These are phyloP conservation scores for Sporothrix sp. DNA, from an alignment of 2,329 filamentous ascomycete genomes.

Conservation along the genomic window DNA sequence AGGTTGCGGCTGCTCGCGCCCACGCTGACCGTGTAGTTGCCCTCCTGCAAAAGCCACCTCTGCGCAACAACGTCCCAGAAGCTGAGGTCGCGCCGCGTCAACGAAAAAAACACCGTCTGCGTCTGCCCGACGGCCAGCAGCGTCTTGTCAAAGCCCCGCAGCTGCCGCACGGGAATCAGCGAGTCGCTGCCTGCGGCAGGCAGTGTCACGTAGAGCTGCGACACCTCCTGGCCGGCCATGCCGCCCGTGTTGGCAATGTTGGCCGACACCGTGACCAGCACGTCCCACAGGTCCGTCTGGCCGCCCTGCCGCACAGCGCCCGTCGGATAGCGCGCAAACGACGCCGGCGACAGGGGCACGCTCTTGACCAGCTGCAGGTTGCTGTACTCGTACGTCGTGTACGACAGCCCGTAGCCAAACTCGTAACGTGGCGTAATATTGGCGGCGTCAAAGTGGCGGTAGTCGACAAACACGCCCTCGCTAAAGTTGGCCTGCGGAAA, in stretches of 20 bases:
- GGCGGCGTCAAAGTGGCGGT: constrained; percentile 42
- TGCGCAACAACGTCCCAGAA: constrained; percentile 54
- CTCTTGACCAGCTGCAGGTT: constrained; percentile 23
- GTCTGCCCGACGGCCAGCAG: constrained; percentile 34
- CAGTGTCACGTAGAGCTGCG: constrained; percentile 36
- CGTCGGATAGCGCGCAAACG: constrained; percentile 27
- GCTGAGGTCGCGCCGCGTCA: constrained; percentile 56
- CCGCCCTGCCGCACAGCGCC: constrained; percentile 35
- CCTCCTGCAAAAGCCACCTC: constrained; percentile 45
- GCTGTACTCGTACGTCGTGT: constrained; percentile 42
- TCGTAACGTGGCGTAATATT: constrained; percentile 41
- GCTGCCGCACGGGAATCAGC: constrained; percentile 40
- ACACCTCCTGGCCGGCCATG: constrained; percentile 34
- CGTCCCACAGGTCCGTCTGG: constrained; percentile 37
- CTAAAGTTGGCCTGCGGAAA: constrained; percentile 13
- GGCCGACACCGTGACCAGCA: constrained; percentile 30
- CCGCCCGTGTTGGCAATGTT: constrained; percentile 32
- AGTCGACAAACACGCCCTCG: constrained; percentile 40
- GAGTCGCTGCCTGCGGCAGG: constrained; percentile 20
- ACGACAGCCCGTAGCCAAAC: constrained; percentile 47
- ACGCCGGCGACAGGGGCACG: constrained; percentile 21
- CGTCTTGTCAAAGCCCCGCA: constrained; percentile 58
- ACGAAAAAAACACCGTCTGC: constrained; percentile 37
- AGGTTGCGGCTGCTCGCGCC: constrained; percentile 36
- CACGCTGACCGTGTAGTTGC: constrained; percentile 32